phyloP scores from a whole-genome alignment of 2,329 filamentous ascomycete species.

The Coniochaeta sp. region DNA sequence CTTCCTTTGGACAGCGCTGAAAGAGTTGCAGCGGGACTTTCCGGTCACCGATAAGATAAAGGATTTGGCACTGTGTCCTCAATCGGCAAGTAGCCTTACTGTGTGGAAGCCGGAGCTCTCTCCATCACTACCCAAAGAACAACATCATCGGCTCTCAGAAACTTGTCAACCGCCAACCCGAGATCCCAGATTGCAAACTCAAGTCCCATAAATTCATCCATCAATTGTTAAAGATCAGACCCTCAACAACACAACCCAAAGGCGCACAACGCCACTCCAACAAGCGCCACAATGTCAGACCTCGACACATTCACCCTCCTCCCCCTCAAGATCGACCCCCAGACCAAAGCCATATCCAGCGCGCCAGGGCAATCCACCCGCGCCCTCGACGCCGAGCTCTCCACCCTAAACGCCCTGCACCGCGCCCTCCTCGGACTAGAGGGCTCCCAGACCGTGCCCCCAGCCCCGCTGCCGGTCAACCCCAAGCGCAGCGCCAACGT shows the following conservation, averaged over 20 bases:
- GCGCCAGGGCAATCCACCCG: conserved; percentile 29
- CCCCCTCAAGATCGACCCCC: conserved; percentile 73
- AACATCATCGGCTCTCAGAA: not conserved
- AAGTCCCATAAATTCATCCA: not conserved
- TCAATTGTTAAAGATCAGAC: not conserved
- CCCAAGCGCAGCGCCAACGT: conserved; percentile 85
- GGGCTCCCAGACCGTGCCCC: conserved; percentile 59
- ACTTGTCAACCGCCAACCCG: not conserved
- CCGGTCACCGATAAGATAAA: not conserved
- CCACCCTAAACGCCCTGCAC: conserved; percentile 72
- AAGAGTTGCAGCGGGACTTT: not conserved
- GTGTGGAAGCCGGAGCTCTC: not conserved
- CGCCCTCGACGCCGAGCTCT: conserved; percentile 56
- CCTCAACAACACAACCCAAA: not conserved
- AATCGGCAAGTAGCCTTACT: not conserved
- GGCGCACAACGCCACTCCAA: not conserved
- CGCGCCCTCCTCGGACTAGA: conserved; percentile 61
- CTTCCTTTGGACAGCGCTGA: too few relatives aligned
- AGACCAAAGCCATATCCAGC: conserved; percentile 64
- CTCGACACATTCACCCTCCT: conserved; percentile 73
- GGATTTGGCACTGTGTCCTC: conserved; percentile 1
- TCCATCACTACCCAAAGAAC: not conserved
- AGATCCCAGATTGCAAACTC: not conserved
- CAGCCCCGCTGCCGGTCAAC: conserved; percentile 84
- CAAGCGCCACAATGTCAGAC: conserved; percentile 34